Base-by-base conservation (phyloP, 1,284 basidiomycete species). In the Marasmius oreades region DNA sequence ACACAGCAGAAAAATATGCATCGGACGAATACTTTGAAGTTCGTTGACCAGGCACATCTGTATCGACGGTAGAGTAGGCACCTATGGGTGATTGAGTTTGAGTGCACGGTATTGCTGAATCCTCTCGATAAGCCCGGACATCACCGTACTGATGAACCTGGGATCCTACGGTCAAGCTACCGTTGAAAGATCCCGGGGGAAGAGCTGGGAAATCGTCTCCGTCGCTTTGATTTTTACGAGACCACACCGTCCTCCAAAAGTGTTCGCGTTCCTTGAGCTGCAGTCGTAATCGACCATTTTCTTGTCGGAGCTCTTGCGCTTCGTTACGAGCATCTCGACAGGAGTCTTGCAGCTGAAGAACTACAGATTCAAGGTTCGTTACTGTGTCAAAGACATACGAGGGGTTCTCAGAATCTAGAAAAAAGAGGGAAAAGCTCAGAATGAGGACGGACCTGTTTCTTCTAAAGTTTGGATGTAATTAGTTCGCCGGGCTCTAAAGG, bases 401-500 rank as follows among this genome's bases (percentile, higher is more conserved):
- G 28, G 28, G 4, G 10, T 31, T 10, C 10, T 10, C 4, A 10
- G 10, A 31, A 5, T 31, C 28, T 5, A 31, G 28, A 31, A 55
- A 52, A 60, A 50, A 60, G 43, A 51, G 53, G 59, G 56, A 61
- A 59, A 62, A 58, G 53, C 64, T 58, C 24, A 65, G 62, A 55
- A 63, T 58, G 56, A 59, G 20, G 7, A 37, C 23, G 20, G 34
- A 88, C 89, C 89, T 77, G 90, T 90, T 71, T 90, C 90, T 70
- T 92, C 90, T 61, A 92, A 80, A n/a, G 89, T 92, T 34, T 6
- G 14, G 67, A 92, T 92, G 69, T 92, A 92, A 71, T 89, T 91
- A 52, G 88, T 87, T 62, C 90, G 79, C 65, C 90, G 77, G 43
- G 81, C 81, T 64, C 83, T 74, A 70, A 88, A 89, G 51, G 85